A percentile compares a stretch with the other conserved stretches of the same genome.
Conservation (phyloP, 148 eudicot species). For the Pouteria glomerata region DNA sequence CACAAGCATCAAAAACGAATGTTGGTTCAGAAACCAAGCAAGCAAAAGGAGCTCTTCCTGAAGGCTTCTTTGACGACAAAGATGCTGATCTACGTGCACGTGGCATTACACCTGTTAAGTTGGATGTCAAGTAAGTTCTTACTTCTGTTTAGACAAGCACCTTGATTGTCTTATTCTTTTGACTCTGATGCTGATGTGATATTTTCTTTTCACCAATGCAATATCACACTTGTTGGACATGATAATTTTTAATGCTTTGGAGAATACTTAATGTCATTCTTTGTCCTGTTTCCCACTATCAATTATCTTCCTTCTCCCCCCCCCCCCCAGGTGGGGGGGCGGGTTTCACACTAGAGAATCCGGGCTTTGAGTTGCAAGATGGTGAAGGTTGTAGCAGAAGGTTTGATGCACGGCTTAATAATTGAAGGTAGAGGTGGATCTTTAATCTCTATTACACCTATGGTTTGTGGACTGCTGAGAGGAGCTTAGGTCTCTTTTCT, state of each 20-base stretch:
- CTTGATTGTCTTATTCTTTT: not conserved
- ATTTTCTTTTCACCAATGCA: not conserved
- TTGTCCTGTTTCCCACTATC: not conserved
- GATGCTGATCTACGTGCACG: slow-evolving; percentile 96
- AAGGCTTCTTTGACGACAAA: slow-evolving; percentile 92
- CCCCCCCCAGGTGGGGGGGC: too few relatives aligned
- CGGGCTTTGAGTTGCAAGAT: not conserved
- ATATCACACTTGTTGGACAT: not conserved
- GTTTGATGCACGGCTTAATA: not conserved
- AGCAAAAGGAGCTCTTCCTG: slow-evolving; percentile 64
- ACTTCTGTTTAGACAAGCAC: slow-evolving; percentile 1
- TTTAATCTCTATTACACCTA: not conserved
- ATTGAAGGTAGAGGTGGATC: not conserved
- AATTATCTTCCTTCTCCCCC: not conserved
- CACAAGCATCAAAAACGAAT: slow-evolving; percentile 8
- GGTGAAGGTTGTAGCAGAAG: not conserved
- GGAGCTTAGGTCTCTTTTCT: too few relatives aligned
- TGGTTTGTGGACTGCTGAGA: too few relatives aligned
- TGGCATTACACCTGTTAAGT: slow-evolving; percentile 85
- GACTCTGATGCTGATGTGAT: not conserved
- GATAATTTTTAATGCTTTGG: not conserved
- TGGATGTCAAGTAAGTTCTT: slow-evolving; percentile 65
- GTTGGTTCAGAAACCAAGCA: slow-evolving; percentile 37
- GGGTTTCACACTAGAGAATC: not conserved
- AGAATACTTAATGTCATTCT: not conserved